phyloP scores from a whole-genome alignment of 192 early-diverging fungal genomes.

The Linnemannia schmuckeri region DNA sequence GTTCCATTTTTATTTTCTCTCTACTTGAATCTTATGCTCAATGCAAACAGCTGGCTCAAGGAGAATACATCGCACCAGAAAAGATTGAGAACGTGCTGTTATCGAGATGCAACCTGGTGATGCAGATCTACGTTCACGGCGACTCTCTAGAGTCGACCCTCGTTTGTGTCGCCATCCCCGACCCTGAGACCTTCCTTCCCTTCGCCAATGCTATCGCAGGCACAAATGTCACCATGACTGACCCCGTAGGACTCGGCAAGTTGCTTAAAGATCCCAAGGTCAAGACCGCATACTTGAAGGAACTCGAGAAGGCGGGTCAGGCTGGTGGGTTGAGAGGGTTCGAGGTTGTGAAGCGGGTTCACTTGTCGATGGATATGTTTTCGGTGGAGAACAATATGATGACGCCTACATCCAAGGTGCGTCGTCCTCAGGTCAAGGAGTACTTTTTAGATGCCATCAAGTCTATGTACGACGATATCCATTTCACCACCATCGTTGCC shows the following conservation, averaged over 20 bases:
- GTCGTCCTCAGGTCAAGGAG: conserved; percentile 32
- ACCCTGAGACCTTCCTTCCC: conserved; percentile 55
- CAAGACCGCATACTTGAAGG: conserved; percentile 61
- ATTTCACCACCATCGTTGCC: not conserved
- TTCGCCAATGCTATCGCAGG: conserved; percentile 53
- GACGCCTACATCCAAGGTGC: conserved; percentile 75
- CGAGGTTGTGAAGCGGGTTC: conserved; percentile 78
- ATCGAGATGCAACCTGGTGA: conserved; percentile 56
- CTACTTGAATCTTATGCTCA: not conserved
- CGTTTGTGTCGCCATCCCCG: conserved; percentile 65
- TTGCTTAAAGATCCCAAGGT: conserved; percentile 63
- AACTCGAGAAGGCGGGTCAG: conserved; percentile 70
- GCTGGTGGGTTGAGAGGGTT: conserved; percentile 64
- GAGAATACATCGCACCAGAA: conserved; percentile 93
- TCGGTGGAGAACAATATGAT: conserved; percentile 81
- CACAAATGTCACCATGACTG: conserved; percentile 18
- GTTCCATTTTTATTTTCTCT: too few relatives aligned
- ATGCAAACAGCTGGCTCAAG: conserved; percentile 59
- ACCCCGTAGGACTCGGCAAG: conserved; percentile 42
- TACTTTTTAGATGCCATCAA: conserved; percentile 16
- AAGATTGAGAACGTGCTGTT: conserved; percentile 79
- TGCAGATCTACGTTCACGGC: conserved; percentile 66
- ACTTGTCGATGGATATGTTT: conserved; percentile 78
- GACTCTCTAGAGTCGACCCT: conserved; percentile 59
- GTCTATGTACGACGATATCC: conserved; percentile 22